Percentiles rank a stretch among this genome's conserved stretches.
These are phyloP conservation scores for Prunus mira DNA, from an alignment of 306 rosid species.

Conservation along the genomic window DNA sequence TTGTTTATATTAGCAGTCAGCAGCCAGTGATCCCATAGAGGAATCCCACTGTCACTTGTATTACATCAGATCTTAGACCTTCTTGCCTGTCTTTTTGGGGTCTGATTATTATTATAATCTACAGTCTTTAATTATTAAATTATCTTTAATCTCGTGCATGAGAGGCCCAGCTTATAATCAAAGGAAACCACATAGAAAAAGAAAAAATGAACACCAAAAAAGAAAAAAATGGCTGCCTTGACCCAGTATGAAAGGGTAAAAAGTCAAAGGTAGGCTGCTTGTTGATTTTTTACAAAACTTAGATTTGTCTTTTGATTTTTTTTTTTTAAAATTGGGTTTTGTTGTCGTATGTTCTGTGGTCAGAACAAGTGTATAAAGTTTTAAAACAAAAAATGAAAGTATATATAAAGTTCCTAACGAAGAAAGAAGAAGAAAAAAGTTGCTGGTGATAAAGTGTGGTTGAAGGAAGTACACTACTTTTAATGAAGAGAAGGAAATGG, in stretches of 20 bases:
- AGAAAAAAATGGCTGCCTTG: slow-evolving; percentile 26
- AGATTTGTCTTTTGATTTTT: slow-evolving; percentile 9
- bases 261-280: slow-evolving; percentile 44
- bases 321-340: not conserved
- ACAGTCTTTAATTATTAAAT: not conserved
- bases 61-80: slow-evolving; percentile 38
- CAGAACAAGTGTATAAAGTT: not conserved
- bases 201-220: not conserved
- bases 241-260: slow-evolving; percentile 14
- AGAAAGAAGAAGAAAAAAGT: not conserved
- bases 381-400: not conserved
- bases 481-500: slow-evolving; percentile 33
- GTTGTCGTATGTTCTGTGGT: slow-evolving; percentile 2
- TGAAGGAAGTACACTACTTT: slow-evolving; percentile 35
- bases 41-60: slow-evolving; percentile 51
- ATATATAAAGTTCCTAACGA: not conserved
- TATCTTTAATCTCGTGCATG: not conserved
- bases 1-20: slow-evolving; percentile 12
- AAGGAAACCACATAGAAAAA: not conserved
- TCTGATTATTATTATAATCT: not conserved
- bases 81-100: not conserved
- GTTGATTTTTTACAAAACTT: slow-evolving; percentile 31
- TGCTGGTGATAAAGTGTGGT: slow-evolving; percentile 19
- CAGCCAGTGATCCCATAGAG: slow-evolving; percentile 26
- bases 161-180: not conserved